Evolutionary conservation across 441 rosid species (phyloP).

Genomic region (Rhodomyrtus psidioides): DNA sequence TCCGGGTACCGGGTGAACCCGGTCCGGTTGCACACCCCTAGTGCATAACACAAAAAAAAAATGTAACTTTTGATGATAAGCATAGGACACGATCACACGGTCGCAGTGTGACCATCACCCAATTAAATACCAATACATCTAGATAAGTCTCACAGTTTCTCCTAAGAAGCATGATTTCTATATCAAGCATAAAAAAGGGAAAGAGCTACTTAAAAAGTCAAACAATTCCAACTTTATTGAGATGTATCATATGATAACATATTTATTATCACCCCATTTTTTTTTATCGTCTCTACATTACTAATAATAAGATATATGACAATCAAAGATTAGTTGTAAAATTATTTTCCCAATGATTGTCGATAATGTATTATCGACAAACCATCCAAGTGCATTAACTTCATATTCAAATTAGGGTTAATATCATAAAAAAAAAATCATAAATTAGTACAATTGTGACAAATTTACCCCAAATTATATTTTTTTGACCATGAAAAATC

Average conservation of each 20-base stretch:
- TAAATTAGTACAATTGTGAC: no score
- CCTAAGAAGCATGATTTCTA: background rate
- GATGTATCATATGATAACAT: background rate
- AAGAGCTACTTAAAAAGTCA: background rate
- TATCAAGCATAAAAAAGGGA: background rate
- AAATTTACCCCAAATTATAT: no score
- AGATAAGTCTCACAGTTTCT: background rate
- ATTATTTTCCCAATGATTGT: background rate
- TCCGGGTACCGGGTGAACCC: no score
- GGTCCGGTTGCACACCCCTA: no score
- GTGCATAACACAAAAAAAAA: no score
- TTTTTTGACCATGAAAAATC: no score
- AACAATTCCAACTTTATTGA: accelerated
- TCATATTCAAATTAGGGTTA: background rate
- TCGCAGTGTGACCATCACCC: no score
- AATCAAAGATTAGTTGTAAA: background rate
- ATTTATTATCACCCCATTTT: background rate
- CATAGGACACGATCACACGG: no score
- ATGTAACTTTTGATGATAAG: no score
- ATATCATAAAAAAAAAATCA: no score
- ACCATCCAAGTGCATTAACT: background rate
- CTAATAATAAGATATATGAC: background rate
- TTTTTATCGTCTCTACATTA: background rate
- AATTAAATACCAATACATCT: no score
- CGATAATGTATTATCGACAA: background rate